These are phyloP conservation scores for Umbilicus rupestris DNA, from an alignment of 164 flowering plant genomes.

Conservation along the genomic window DNA sequence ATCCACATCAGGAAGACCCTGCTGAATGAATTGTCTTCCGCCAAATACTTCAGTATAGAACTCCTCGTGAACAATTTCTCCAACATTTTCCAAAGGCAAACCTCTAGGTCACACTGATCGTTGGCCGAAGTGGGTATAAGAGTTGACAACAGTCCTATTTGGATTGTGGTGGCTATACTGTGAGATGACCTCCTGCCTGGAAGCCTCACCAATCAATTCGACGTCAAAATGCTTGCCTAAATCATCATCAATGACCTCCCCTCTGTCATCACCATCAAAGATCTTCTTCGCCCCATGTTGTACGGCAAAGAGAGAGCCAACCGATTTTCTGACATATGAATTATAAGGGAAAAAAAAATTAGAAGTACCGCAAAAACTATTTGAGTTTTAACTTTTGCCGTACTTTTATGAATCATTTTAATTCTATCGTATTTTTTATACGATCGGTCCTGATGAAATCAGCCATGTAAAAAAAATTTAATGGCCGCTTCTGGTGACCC, in stretches of 20 bases:
- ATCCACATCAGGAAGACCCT: slow-evolving; percentile 97
- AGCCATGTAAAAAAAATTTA: too few species aligned
- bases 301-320: slow-evolving; percentile 89
- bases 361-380: too few species aligned
- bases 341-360: too few species aligned
- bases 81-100: slow-evolving; percentile 89
- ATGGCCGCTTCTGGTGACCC: too few species aligned
- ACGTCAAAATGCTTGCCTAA: slow-evolving; percentile 88
- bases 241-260: slow-evolving; percentile 73
- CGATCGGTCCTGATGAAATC: too few species aligned
- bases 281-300: slow-evolving; percentile 95
- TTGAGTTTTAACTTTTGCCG: too few species aligned
- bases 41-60: slow-evolving; percentile 86
- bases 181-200: slow-evolving; percentile 61
- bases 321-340: slow-evolving; percentile 76
- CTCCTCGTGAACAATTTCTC: slow-evolving; percentile 73
- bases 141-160: slow-evolving; percentile 76
- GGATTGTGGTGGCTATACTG: slow-evolving; percentile 85
- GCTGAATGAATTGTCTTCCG: slow-evolving; percentile 90
- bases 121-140: slow-evolving; percentile 94
- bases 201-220: slow-evolving; percentile 68
- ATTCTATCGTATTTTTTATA: too few species aligned
- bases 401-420: too few species aligned
- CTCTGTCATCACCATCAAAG: slow-evolving; percentile 85
- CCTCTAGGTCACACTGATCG: slow-evolving; percentile 98